Percentiles rank a stretch among this genome's conserved stretches.
Conservation (phyloP, 2,329 filamentous ascomycete species). For the Ophiostoma pallidulum region DNA sequence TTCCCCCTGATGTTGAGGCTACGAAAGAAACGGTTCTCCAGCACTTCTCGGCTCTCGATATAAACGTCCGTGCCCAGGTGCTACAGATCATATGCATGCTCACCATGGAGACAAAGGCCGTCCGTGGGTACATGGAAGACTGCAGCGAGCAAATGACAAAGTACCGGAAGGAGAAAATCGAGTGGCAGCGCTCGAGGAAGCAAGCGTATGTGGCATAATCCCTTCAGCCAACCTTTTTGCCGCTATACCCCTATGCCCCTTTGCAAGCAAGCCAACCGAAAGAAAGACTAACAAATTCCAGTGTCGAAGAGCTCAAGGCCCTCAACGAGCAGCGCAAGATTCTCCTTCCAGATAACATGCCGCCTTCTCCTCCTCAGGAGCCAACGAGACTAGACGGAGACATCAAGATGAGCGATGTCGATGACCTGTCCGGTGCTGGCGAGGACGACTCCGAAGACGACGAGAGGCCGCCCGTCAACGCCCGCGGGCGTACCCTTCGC, state of each 20-base stretch:
- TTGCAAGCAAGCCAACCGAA: not conserved
- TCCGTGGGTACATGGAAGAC: constrained; percentile 82
- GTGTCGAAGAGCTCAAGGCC: constrained; percentile 59
- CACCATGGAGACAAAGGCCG: constrained; percentile 73
- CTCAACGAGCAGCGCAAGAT: constrained; percentile 67
- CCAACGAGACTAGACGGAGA: constrained; percentile 43
- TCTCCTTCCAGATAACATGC: constrained; percentile 61
- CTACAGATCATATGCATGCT: constrained; percentile 82
- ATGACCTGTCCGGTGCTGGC: constrained; percentile 51
- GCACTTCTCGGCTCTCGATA: constrained; percentile 66
- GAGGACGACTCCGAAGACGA: constrained; percentile 59
- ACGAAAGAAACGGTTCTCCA: constrained; percentile 62
- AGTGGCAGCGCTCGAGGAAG: constrained; percentile 71
- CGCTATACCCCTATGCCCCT: too few relatives aligned
- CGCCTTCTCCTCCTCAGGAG: constrained; percentile 49
- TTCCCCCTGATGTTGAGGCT: constrained; percentile 66
- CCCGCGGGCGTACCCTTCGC: constrained; percentile 47
- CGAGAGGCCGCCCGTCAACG: constrained; percentile 44
- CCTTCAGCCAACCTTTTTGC: too few relatives aligned
- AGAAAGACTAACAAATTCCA: constrained; percentile 29
- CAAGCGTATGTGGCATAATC: constrained; percentile 41
- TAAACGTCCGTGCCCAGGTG: constrained; percentile 72
- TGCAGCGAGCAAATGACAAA: constrained; percentile 91
- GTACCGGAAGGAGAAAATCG: constrained; percentile 91
- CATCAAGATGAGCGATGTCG: constrained; percentile 51